phyloP scores from a whole-genome alignment of 1,284 basidiomycete genomes.

The Rhodotorula mucilaginosa region DNA sequence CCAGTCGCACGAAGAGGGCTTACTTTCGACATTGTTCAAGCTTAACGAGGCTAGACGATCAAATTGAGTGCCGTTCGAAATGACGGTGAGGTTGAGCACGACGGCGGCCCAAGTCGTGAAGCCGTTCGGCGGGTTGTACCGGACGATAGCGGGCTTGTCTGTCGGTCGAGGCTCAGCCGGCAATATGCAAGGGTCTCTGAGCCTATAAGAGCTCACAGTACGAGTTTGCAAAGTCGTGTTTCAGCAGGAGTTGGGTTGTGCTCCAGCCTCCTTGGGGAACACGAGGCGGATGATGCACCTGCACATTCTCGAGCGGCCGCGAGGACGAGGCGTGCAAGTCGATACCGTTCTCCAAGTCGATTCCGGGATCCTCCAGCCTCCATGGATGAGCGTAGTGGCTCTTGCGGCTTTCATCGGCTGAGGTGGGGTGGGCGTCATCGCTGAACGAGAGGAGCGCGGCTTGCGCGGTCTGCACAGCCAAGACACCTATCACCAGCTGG shows the following conservation, averaged over 20 bases:
- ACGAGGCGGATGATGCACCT: slow-evolving; percentile 10
- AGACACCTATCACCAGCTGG: too few relatives aligned
- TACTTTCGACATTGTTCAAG: slow-evolving; percentile 32
- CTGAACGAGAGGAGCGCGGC: too few relatives aligned
- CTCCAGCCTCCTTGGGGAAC: not conserved
- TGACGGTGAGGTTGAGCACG: slow-evolving; percentile 16
- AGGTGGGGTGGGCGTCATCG: too few relatives aligned
- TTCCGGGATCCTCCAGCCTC: too few relatives aligned
- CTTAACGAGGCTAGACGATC: slow-evolving; percentile 37
- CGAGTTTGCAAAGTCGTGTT: slow-evolving; percentile 16
- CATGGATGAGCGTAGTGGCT: too few relatives aligned
- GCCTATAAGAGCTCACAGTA: slow-evolving; percentile 5
- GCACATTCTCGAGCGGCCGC: slow-evolving; percentile 14
- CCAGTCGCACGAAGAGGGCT: not conserved
- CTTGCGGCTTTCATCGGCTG: too few relatives aligned
- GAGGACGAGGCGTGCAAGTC: too few relatives aligned
- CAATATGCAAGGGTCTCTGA: not conserved
- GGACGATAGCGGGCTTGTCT: slow-evolving; percentile 12
- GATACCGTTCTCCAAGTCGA: too few relatives aligned
- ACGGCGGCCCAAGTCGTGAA: slow-evolving; percentile 9
- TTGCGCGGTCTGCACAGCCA: too few relatives aligned
- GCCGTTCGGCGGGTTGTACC: slow-evolving; percentile 1
- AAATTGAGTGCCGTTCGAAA: slow-evolving; percentile 38
- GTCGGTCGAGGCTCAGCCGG: not conserved
- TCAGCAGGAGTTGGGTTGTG: not conserved